phyloP scores from a whole-genome alignment of 257 asterid genomes.

The Salvia hispanica region DNA sequence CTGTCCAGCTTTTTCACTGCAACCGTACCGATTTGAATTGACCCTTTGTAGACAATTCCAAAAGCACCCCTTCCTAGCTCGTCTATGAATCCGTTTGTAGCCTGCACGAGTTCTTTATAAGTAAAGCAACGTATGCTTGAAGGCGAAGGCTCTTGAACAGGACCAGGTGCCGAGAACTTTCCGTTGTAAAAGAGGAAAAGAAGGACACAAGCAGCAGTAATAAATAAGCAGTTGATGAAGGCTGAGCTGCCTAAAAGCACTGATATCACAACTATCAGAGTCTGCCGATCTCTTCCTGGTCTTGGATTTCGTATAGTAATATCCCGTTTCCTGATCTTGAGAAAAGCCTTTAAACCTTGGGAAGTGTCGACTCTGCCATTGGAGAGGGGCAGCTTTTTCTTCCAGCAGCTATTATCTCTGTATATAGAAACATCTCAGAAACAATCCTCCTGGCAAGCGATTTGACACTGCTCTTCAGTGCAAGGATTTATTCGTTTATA shows the following conservation, averaged over 20 bases:
- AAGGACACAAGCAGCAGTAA: constrained; percentile 32
- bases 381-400: too few species aligned
- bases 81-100: constrained; percentile 46
- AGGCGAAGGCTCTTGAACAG: background rate
- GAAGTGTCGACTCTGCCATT: constrained; percentile 47
- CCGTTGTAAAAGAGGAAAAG: constrained; percentile 28
- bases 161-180: background rate
- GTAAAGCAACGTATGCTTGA: constrained; percentile 39
- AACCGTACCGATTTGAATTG: constrained; percentile 14
- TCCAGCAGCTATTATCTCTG: constrained; percentile 56
- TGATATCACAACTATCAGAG: constrained; percentile 40
- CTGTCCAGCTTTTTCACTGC: constrained; percentile 61
- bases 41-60: constrained; percentile 64
- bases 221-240: constrained; percentile 41
- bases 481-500: constrained; percentile 35
- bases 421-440: constrained; percentile 52
- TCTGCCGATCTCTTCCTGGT: constrained; percentile 16
- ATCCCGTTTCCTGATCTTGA: constrained; percentile 43
- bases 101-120: constrained; percentile 45
- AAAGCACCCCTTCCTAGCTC: constrained; percentile 66
- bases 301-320: constrained; percentile 22
- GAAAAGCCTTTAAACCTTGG: constrained; percentile 39
- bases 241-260: constrained; percentile 53
- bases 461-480: constrained; percentile 32
- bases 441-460: constrained; percentile 56